Base-by-base conservation (phyloP, 106 monocot species). In the Posidonia australis region DNA sequence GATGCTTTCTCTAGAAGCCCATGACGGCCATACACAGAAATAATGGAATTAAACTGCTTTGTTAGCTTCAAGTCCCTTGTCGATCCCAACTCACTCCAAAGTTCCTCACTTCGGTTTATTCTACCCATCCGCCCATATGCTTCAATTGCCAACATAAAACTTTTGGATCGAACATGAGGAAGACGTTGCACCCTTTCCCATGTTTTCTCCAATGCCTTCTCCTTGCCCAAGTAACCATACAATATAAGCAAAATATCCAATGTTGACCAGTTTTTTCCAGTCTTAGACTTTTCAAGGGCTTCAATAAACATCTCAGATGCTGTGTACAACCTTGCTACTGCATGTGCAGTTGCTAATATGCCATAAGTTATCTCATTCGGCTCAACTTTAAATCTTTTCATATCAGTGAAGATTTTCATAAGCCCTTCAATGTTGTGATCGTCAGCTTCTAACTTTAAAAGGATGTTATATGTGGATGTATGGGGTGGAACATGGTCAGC, bases 361-460 rank as follows among this genome's bases (percentile, higher is more conserved):
- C 90, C 81, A 70, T 81, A 85, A 11, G 90, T 98, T 48, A 90
- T 86, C 59, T 98, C 96, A 66, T 90, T 98, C 24, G 96, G 90
- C 24, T 82, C 80, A 44, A 90, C 68, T 26, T 83, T 52, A 13
- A 70, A 74, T 24, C 49, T 54, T 62, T 84, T 84, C 96, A 98
- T 98, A 19, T 84, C 78, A 73, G 67, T 66, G 62, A 90, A 98
- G 9, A 84, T 78, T 67, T 83, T 90, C 4, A 80, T 75, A 17
- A 98, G 53, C 4, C 84, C 83, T 63, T 87, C 84, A 59, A 90
- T 76, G 67, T 87, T 77, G 64, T 90, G 90, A 1, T 87, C 75
- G 42, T 81, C 70, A 13, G 96, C 84, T 77, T 87, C 82, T 29
- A 90, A 82, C 51, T 98, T 87, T 69, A 98, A 61, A 11, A 98